phyloP scores from a whole-genome alignment of 208 protist genomes.

The Crithidia expoeki region DNA sequence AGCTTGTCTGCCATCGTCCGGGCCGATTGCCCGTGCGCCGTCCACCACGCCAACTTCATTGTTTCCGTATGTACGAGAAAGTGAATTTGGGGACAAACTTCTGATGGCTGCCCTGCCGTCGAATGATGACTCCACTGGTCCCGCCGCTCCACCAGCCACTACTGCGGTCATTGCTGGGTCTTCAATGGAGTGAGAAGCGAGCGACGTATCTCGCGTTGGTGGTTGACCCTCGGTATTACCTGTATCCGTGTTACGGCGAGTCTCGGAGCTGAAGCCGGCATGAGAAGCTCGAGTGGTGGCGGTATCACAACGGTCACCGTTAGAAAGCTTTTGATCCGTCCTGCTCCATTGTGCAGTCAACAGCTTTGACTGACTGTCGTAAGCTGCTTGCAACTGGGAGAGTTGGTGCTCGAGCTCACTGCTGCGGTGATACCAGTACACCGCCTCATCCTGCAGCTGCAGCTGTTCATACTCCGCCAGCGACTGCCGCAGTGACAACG shows the following conservation, averaged over 20 bases:
- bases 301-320: too few species aligned
- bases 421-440: slow-evolving; percentile 40
- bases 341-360: slow-evolving; percentile 29
- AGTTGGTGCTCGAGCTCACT: slow-evolving; percentile 26
- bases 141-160: neutral
- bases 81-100: slow-evolving; percentile 29
- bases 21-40: neutral
- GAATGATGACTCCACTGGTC: neutral
- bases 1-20: neutral
- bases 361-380: slow-evolving; percentile 25
- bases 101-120: neutral
- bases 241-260: too few species aligned
- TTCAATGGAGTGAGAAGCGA: neutral
- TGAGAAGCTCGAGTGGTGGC: too few species aligned
- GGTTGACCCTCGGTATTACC: neutral
- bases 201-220: neutral
- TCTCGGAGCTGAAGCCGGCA: too few species aligned
- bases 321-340: neutral
- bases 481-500: slow-evolving; percentile 26
- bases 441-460: slow-evolving; percentile 41
- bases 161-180: neutral
- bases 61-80: slow-evolving; percentile 7
- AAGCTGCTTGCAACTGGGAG: slow-evolving; percentile 6
- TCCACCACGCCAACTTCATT: neutral
- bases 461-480: slow-evolving; percentile 18